These are phyloP conservation scores for Ophiocordyceps robertsii DNA, from an alignment of 2,329 filamentous ascomycete species.

Conservation along the genomic window DNA sequence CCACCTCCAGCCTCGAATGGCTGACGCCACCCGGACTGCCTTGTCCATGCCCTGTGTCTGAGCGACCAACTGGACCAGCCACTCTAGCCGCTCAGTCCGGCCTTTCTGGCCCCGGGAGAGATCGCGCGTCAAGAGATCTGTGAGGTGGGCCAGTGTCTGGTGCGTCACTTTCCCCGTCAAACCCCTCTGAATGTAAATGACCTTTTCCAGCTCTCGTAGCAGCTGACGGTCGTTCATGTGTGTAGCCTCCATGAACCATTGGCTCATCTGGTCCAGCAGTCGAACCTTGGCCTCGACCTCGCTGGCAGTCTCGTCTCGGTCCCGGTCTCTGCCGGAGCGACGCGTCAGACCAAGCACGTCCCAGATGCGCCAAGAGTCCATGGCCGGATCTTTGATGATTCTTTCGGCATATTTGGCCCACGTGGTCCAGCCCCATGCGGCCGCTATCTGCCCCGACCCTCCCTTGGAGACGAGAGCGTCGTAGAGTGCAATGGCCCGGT, in stretches of 20 bases:
- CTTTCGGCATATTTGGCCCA: slow-evolving; percentile 18
- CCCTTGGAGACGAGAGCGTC: slow-evolving; percentile 4
- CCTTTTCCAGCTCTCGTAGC: slow-evolving; percentile 16
- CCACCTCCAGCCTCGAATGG: slow-evolving; percentile 12
- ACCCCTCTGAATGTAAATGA: slow-evolving; percentile 11
- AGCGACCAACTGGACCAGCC: slow-evolving; percentile 15
- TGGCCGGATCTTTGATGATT: slow-evolving; percentile 18
- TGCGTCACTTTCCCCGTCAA: slow-evolving; percentile 11
- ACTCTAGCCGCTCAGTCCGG: slow-evolving; percentile 15
- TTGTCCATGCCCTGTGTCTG: slow-evolving; percentile 7
- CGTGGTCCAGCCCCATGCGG: slow-evolving; percentile 16
- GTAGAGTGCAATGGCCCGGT: slow-evolving; percentile 12
- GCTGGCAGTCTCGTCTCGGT: neutral
- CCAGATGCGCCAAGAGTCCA: slow-evolving; percentile 13
- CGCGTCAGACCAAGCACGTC: slow-evolving; percentile 10
- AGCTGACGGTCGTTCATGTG: slow-evolving; percentile 15
- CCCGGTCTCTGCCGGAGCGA: neutral
- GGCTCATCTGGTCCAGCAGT: slow-evolving; percentile 16
- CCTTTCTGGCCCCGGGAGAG: slow-evolving; percentile 19
- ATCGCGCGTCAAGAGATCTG: slow-evolving; percentile 16
- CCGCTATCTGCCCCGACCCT: neutral
- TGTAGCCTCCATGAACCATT: slow-evolving; percentile 14
- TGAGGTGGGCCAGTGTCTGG: slow-evolving; percentile 12
- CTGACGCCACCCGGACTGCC: slow-evolving; percentile 6
- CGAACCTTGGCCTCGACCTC: slow-evolving; percentile 10